Evolutionary conservation across 1,284 basidiomycete genomes (phyloP), one percentile per base, ranked within the genome.

Genomic region (Melanopsichium pennsylvanicum): DNA sequence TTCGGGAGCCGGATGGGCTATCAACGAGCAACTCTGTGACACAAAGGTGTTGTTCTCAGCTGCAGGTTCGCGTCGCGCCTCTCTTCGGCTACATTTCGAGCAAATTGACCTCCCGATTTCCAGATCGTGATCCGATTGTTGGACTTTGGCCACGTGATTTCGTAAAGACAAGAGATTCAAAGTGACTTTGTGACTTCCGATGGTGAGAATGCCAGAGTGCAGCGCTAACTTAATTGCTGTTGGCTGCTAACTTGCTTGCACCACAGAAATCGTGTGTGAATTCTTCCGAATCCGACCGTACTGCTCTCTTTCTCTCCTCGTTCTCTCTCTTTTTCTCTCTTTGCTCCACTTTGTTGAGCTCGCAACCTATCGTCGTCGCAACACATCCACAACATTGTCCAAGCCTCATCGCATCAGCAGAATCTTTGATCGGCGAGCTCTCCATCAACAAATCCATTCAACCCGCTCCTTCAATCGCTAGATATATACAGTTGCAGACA

Each of bases 251-350:
- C 38, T 47, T 23, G 2, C 27, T 35, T 16, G 10, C 22, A n/a
- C n/a, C n/a, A n/a, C n/a, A n/a, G 21, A 35, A 18, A 8, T 34
- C 23, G 8, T n/a, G n/a, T n/a, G 7, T 19, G 27, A 49, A 41
- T 47, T 63, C 60, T 63, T 63, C 60, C 60, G 60, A 63, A 47
- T 63, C 52, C 25, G 34, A 63, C 60, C 60, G 60, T 12, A 15
- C 44, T 37, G 23, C 35, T 16, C 33, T 39, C 29, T 16, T 40
- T 27, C 37, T 39, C 40, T 36, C 41, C 32, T 41, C 49, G 35
- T 36, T 18, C 27, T 46, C 37, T 13, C 37, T 25, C 36, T 44
- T n/a, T n/a, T n/a, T n/a, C 40, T 36, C 41, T 32, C 46, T 57
- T 41, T 36, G 25, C 27, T 46, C 37, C 16, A 42, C 31, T 40